Percentiles rank a stretch among this genome's conserved stretches.
Evolutionary conservation across 192 early-diverging fungal species (phyloP).

Genomic region (Backusella tuberculispora): DNA sequence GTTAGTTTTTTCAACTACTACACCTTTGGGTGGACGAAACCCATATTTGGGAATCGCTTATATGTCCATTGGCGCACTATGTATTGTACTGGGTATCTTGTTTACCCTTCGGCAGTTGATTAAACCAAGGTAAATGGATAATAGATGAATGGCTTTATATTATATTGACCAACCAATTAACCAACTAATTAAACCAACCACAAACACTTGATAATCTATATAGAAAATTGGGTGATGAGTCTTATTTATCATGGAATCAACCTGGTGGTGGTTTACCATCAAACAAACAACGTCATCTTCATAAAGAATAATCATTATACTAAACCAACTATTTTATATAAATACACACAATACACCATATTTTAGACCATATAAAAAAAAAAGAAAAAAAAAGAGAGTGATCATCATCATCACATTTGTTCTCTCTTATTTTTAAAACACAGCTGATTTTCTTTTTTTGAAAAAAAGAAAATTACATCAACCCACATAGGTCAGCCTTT

Average conservation of each 20-base stretch:
- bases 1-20: conserved; percentile 91
- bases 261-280: conserved; percentile 20
- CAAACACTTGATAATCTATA: not conserved
- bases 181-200: not conserved
- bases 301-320: conserved; percentile 13
- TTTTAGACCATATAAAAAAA: no score
- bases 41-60: conserved; percentile 93
- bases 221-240: conserved; percentile 30
- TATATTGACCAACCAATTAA: no score
- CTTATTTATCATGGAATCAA: conserved; percentile 33
- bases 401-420: not conserved
- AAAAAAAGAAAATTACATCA: no score
- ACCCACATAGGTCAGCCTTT: no score
- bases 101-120: conserved; percentile 88
- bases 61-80: conserved; percentile 84
- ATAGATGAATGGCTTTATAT: not conserved
- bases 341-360: not conserved
- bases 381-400: not conserved
- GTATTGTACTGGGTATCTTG: conserved; percentile 80
- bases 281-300: not conserved
- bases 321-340: not conserved
- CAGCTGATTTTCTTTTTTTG: no score
- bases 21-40: conserved; percentile 92
- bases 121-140: conserved; percentile 68
- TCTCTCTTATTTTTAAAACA: not conserved